These are phyloP conservation scores for Arabidopsis arenosa DNA, from an alignment of 345 rosid species.

Conservation along the genomic window DNA sequence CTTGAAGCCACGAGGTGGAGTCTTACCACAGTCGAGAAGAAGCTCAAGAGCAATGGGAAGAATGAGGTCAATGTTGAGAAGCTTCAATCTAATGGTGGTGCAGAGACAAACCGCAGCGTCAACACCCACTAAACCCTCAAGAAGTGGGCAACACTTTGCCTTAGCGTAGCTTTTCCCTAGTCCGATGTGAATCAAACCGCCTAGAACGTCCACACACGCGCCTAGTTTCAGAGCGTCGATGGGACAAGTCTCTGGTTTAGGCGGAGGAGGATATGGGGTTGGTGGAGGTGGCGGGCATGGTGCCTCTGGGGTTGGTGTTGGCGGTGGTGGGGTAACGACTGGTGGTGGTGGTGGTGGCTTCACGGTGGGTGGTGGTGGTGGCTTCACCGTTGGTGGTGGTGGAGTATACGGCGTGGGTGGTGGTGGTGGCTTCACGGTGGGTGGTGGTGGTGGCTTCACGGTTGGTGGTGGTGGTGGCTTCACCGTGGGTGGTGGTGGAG, in stretches of 20 bases:
- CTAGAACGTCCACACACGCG: constrained; percentile 87
- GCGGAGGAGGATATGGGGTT: constrained; percentile 54
- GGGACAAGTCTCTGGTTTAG: constrained; percentile 66
- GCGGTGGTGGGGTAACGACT: constrained; percentile 25
- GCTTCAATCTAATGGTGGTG: constrained; percentile 79
- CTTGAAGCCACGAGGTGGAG: constrained; percentile 71
- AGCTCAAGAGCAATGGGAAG: constrained; percentile 84
- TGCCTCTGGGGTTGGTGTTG: constrained; percentile 42
- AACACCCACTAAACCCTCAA: constrained; percentile 69
- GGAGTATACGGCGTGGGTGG: constrained; percentile 29
- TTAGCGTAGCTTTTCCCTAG: constrained; percentile 73
- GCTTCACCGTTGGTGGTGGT: background rate
- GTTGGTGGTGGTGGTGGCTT: constrained; percentile 25
- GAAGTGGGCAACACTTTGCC: constrained; percentile 83
- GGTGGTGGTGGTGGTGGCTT: constrained; percentile 24
- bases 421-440: constrained; percentile 40
- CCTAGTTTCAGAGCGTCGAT: constrained; percentile 75
- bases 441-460: constrained; percentile 44
- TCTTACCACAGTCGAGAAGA: constrained; percentile 82
- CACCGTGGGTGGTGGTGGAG: background rate
- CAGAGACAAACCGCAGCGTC: constrained; percentile 95
- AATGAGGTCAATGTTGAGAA: constrained; percentile 71
- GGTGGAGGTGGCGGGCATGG: constrained; percentile 56
- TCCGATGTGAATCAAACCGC: constrained; percentile 78
- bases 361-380: background rate